Base-by-base conservation (phyloP, 1,284 basidiomycete species). In the Ustilago vetiveriae region DNA sequence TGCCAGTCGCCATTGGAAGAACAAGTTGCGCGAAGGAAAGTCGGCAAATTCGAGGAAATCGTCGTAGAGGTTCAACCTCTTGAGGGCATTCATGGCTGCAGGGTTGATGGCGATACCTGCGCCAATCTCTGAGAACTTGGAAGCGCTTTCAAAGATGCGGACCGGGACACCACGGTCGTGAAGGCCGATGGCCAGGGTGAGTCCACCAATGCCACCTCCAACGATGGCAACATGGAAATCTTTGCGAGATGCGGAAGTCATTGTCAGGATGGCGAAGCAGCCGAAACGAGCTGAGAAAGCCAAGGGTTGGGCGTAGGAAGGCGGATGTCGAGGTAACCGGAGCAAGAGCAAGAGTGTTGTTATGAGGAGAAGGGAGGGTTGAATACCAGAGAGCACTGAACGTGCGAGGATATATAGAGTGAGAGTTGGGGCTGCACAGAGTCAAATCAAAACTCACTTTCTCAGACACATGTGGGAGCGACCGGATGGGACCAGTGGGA, bases 121-220 rank as follows among this genome's bases (percentile, higher is more conserved):
- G 7, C 72, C 72, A 22, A 74, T 65, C 57, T 71, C 66, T 30
- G 47, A 38, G 39, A 69, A 72, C 36, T 57, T 39, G 23, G 55
- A 22, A 9, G 72, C 72, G 8, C 42, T 37, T 38, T 74, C 72
- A n/a, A 71, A 74, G 47, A 74, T 52, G 24, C 44, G 55, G 0
- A 71, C 59, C 17, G 53, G 52, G 5, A 74, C 50, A 33, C 52
- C 48, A 0, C 47, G 51, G 6, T 41, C 11, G 33, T 63, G 48
- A 1, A 74, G 45, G 10, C 63, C 72, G 17, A 68, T 63, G 43
- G 72, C 67, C 6, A 63, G 50, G 19, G 58, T 68, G 16, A 74
- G 58, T 2, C 72, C 72, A n/a, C 68, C 68, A 19, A 74, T 74
- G 29, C 72, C 72, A 19, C 72, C 72, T 21, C 72, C 72, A 6